phyloP scores from a whole-genome alignment of 208 protist genomes.

The Trypanosoma brucei region DNA sequence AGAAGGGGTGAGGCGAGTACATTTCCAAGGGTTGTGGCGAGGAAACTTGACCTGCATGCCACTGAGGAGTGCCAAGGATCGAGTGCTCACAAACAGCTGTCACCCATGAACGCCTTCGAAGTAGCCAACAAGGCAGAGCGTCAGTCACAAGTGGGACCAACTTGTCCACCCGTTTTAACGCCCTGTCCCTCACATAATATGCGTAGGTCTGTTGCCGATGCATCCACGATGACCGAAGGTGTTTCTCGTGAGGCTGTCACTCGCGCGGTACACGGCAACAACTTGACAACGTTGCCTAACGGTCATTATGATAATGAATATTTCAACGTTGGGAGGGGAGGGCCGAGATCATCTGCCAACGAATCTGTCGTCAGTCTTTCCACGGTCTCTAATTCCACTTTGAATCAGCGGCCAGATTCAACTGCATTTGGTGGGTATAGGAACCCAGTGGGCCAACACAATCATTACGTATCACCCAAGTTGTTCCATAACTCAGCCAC shows the following conservation, averaged over 20 bases:
- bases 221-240: not conserved
- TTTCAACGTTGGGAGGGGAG: not conserved
- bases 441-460: not conserved
- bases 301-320: not conserved
- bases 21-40: too few species aligned
- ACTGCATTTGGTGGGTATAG: not conserved
- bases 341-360: not conserved
- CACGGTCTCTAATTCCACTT: constrained; percentile 2
- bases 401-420: not conserved
- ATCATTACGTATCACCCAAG: not conserved
- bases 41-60: too few species aligned
- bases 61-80: too few species aligned
- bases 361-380: constrained; percentile 1
- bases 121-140: too few species aligned
- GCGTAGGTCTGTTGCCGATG: not conserved
- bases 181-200: too few species aligned
- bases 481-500: not conserved
- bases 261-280: not conserved
- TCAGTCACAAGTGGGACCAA: too few species aligned
- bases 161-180: too few species aligned
- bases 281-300: not conserved
- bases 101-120: too few species aligned
- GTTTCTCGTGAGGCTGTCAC: not conserved
- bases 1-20: too few species aligned
- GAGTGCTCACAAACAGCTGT: too few species aligned